Evolutionary conservation across 805 yeast species (phyloP).

Genomic region (Saccharomyces kudriavzevii): DNA sequence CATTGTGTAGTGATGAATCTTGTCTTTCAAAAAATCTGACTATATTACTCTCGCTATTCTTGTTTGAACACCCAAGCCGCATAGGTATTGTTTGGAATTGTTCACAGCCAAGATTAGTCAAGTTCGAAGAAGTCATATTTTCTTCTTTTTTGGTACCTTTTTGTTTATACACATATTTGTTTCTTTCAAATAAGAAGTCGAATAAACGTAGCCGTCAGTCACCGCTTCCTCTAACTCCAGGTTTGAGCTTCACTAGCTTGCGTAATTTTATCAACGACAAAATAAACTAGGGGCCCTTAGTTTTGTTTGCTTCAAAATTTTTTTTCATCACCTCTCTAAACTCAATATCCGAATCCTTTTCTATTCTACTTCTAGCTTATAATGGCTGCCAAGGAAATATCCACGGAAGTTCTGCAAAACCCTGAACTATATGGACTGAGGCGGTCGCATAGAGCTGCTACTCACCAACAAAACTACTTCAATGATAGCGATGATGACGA

Average conservation of each 20-base stretch:
- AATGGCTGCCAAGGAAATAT: conserved; percentile 28
- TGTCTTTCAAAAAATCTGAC: not conserved
- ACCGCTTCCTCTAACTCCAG: not conserved
- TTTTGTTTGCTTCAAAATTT: conserved; percentile 5
- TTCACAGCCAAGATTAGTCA: not conserved
- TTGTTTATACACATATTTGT: not conserved
- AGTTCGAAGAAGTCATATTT: not conserved
- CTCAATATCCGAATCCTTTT: not conserved
- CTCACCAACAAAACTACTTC: conserved; percentile 19
- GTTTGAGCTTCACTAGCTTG: not conserved
- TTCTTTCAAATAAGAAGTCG: not conserved
- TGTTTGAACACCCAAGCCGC: not conserved
- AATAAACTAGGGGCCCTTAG: not conserved
- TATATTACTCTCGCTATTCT: not conserved
- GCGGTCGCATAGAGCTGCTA: conserved; percentile 59
- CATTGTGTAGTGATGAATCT: not conserved
- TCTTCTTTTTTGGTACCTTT: not conserved
- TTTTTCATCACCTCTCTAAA: not conserved
- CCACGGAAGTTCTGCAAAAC: conserved; percentile 51
- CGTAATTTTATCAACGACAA: not conserved
- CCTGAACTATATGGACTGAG: conserved; percentile 82
- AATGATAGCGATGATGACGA: conserved; percentile 24
- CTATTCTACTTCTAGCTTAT: not conserved
- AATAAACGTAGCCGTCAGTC: not conserved
- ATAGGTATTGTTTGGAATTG: not conserved